phyloP scores from a whole-genome alignment of 2,329 filamentous ascomycete species.

The Mycogone perniciosa region DNA sequence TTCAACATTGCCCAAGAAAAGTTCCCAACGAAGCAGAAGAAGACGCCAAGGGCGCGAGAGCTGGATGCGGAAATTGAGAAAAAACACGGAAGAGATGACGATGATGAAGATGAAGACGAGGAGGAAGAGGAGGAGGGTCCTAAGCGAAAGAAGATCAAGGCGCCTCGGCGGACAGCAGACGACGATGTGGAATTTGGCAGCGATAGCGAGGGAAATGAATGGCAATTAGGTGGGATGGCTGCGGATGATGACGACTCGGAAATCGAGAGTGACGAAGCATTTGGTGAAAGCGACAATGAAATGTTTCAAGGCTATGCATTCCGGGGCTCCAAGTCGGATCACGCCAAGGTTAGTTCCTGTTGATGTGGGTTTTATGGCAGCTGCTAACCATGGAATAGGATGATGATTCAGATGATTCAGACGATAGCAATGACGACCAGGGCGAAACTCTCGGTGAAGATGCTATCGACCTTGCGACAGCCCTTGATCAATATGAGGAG shows the following conservation, averaged over 20 bases:
- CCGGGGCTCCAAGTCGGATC: conserved; percentile 38
- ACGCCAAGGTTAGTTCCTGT: conserved; percentile 21
- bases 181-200: conserved; percentile 65
- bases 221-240: conserved; percentile 62
- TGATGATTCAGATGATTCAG: conserved; percentile 48
- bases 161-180: conserved; percentile 39
- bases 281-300: conserved; percentile 84
- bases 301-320: conserved; percentile 68
- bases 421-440: conserved; percentile 46
- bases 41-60: conserved; percentile 45
- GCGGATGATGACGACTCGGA: conserved; percentile 57
- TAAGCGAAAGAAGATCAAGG: conserved; percentile 35
- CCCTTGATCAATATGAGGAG: conserved; percentile 49
- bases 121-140: conserved; percentile 47
- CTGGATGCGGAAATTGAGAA: conserved; percentile 42
- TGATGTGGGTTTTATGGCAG: neutral
- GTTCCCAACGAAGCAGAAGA: conserved; percentile 41
- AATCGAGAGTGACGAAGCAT: conserved; percentile 68
- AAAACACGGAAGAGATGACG: conserved; percentile 39
- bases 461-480: conserved; percentile 52
- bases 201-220: conserved; percentile 80
- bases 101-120: conserved; percentile 42
- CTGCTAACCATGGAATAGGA: conserved; percentile 26
- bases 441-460: conserved; percentile 53
- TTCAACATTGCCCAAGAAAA: conserved; percentile 52